Percentiles rank a stretch among this genome's conserved stretches.
phyloP scores from a whole-genome alignment of 805 yeast genomes.

The Yamadazyma kitorensis region DNA sequence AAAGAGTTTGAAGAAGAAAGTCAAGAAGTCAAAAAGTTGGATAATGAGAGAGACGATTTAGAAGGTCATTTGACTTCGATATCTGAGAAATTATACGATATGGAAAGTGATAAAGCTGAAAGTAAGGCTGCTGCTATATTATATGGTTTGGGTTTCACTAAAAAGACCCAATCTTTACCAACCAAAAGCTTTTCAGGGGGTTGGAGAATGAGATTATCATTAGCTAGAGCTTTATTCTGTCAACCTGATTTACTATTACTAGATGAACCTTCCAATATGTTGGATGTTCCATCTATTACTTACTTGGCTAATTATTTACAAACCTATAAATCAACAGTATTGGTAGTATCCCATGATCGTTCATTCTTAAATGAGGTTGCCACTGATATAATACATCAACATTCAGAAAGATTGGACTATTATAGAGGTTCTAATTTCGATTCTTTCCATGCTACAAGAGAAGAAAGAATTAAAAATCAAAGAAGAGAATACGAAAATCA shows the following conservation, averaged over 20 bases:
- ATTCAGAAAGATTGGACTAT: conserved; percentile 93
- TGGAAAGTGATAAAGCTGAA: conserved; percentile 98
- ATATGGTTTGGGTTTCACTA: conserved; percentile 90
- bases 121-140: conserved; percentile 93
- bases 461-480: conserved; percentile 91
- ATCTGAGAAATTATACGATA: conserved; percentile 78
- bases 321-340: conserved; percentile 85
- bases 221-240: conserved; percentile 97
- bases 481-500: conserved; percentile 95
- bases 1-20: conserved; percentile 73
- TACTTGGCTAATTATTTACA: conserved; percentile 87
- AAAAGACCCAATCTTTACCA: conserved; percentile 76
- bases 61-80: conserved; percentile 76
- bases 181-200: conserved; percentile 98
- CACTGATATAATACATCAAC: conserved; percentile 97
- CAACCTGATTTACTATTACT: conserved; percentile 88
- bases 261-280: conserved; percentile 99
- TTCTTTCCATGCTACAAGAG: conserved; percentile 86
- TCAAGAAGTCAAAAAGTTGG: conserved; percentile 72
- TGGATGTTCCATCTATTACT: conserved; percentile 99
- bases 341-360: conserved; percentile 97
- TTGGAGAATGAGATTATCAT: conserved; percentile 99
- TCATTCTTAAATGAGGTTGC: conserved; percentile 97
- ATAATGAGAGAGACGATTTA: conserved; percentile 86
- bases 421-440: conserved; percentile 94